Percentiles rank a stretch among this genome's conserved stretches.
Conservation (phyloP, 495 filamentous ascomycete genomes). For the Penicillium mononematosum region DNA sequence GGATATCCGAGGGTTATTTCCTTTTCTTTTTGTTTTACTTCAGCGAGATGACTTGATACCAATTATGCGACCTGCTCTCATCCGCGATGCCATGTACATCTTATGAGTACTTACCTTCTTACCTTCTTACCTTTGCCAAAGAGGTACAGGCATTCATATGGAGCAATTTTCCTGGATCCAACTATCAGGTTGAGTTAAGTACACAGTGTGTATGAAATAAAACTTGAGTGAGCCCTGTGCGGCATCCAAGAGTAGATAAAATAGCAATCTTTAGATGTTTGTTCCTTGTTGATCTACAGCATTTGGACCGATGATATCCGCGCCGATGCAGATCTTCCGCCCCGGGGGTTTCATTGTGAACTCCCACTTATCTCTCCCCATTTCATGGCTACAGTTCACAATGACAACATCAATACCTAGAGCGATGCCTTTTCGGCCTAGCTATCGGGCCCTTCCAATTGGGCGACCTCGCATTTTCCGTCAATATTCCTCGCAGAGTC, state of each 20-base stretch:
- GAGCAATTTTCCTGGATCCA: constrained; percentile 1
- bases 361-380: constrained; percentile 7
- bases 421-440: constrained; percentile 7
- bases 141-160: constrained; percentile 6
- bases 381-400: constrained; percentile 4
- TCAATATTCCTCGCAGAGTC: constrained; percentile 19
- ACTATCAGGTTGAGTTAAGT: background rate
- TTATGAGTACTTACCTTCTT: background rate
- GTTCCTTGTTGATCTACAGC: background rate
- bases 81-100: constrained; percentile 15
- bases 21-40: constrained; percentile 17
- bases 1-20: constrained; percentile 11
- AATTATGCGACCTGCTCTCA: constrained; percentile 13
- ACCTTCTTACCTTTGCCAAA: background rate
- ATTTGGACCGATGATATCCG: constrained; percentile 11
- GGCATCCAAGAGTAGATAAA: background rate
- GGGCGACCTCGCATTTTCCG: constrained; percentile 2
- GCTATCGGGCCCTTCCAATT: background rate
- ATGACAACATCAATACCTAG: constrained; percentile 14
- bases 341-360: constrained; percentile 6
- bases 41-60: constrained; percentile 23
- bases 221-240: background rate
- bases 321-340: constrained; percentile 13
- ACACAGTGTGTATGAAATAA: background rate
- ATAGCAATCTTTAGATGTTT: background rate